Conservation (phyloP, 2,329 filamentous ascomycete species). For the Neophaeococcomyces aloes region DNA sequence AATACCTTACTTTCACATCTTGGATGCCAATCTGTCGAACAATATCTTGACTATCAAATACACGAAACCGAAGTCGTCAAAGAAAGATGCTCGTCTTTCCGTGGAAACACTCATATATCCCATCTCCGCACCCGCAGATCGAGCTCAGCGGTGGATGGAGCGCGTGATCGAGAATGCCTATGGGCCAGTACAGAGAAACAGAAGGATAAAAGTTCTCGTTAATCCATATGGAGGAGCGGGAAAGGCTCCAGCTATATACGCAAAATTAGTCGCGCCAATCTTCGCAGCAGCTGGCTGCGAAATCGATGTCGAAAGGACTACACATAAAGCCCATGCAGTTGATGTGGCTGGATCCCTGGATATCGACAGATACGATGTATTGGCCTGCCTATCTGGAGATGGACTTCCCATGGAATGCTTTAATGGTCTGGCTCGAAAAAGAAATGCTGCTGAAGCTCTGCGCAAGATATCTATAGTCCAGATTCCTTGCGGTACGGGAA, state of each 20-base stretch:
- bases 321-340: conserved; percentile 62
- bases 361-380: conserved; percentile 68
- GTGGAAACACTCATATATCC: conserved; percentile 54
- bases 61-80: conserved; percentile 50
- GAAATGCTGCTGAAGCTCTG: conserved; percentile 65
- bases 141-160: conserved; percentile 45
- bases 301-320: conserved; percentile 63
- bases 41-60: conserved; percentile 60
- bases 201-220: conserved; percentile 75
- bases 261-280: conserved; percentile 65
- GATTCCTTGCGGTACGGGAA: conserved; percentile 85
- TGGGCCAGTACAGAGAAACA: conserved; percentile 53
- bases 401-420: conserved; percentile 88
- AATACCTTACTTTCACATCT: conserved; percentile 68
- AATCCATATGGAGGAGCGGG: conserved; percentile 88
- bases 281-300: conserved; percentile 70
- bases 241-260: conserved; percentile 60
- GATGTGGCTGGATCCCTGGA: conserved; percentile 68
- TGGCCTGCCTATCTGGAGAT: conserved; percentile 85
- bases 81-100: conserved; percentile 41
- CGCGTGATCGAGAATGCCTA: conserved; percentile 62
- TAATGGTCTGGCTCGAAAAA: conserved; percentile 72
- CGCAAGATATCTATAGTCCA: conserved; percentile 70
- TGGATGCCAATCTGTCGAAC: conserved; percentile 62
- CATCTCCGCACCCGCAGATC: conserved; percentile 43